A percentile compares a stretch with the other conserved stretches of the same genome.
These are phyloP conservation scores for Botryotinia convoluta DNA, from an alignment of 2,329 filamentous ascomycete species.

Conservation along the genomic window DNA sequence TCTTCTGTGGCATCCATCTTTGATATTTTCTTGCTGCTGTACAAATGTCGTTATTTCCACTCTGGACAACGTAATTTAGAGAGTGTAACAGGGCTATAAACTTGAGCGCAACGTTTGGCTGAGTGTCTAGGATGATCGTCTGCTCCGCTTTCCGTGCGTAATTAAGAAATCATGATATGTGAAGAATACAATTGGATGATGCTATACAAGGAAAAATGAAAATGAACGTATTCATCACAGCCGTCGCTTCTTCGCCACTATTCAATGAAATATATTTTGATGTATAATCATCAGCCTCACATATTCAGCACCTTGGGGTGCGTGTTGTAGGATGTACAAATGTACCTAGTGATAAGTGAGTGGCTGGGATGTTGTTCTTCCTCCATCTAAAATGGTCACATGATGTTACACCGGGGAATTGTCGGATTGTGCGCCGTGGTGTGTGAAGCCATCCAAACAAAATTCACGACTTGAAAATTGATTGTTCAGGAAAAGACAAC, in stretches of 20 bases:
- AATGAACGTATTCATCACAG: not conserved
- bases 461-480: not conserved
- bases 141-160: not conserved
- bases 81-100: constrained; percentile 14
- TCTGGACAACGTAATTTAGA: not conserved
- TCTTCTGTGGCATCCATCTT: constrained; percentile 54
- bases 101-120: constrained; percentile 11
- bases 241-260: not conserved
- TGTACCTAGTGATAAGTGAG: not conserved
- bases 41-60: not conserved
- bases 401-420: not conserved
- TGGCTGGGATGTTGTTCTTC: not conserved
- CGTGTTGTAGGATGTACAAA: not conserved
- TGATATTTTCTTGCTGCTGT: not conserved
- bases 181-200: not conserved
- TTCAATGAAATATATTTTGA: not conserved
- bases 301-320: not conserved
- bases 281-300: constrained; percentile 16
- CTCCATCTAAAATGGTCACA: not conserved
- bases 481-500: no score
- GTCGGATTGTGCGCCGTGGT: not conserved
- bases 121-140: not conserved
- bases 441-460: not conserved
- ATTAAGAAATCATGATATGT: constrained; percentile 5
- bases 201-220: not conserved